Evolutionary conservation across 83 land plant genomes (phyloP), one percentile per base, ranked within the genome.

Genomic region (Picea abies): DNA sequence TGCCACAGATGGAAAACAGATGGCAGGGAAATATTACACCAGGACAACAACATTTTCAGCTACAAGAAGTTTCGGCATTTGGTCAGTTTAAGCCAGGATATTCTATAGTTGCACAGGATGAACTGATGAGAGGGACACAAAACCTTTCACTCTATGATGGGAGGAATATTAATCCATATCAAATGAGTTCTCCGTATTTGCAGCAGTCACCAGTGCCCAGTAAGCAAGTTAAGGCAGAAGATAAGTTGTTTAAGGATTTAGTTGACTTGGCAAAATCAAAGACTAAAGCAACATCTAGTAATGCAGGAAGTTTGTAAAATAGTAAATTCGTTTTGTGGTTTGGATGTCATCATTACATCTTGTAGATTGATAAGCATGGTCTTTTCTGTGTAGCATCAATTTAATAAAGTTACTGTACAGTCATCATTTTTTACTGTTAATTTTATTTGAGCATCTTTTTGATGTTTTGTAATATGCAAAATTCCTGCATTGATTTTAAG

Each of bases 231-330:
- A 93, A 90, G 76, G 88, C 92, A 15, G 96, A 93, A 80, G 96
- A 93, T 77, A 90, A 86, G 80, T 77, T 93, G 32, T 93, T 93
- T 81, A 91, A 92, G 1, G 93, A 93, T 79, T 90, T 93, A 52
- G 93, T 93, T 64, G 85, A 84, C 83, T 83, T 93, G 49, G 89
- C 92, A 47, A 93, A 88, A 78, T 20, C 92, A 4, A 93, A 91
- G 35, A 41, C 22, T 47, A 81, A 81, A 68, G 60, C 76, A 47
- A 66, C 77, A 67, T 62, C 80, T 79, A 62, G 80, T 52, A 61
- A 62, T 35, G 66, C 9, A 35, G 66, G 66, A 35, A 79, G 66
- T 79, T 79, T 62, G 47, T 79, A 60, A 60, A 32, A 62, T 79
- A 35, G 11, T 16, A 15, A 75, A 79, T 61, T 62, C 62, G 15